These are phyloP conservation scores for Komagataella populi DNA, from an alignment of 805 yeast genomes.

Conservation along the genomic window DNA sequence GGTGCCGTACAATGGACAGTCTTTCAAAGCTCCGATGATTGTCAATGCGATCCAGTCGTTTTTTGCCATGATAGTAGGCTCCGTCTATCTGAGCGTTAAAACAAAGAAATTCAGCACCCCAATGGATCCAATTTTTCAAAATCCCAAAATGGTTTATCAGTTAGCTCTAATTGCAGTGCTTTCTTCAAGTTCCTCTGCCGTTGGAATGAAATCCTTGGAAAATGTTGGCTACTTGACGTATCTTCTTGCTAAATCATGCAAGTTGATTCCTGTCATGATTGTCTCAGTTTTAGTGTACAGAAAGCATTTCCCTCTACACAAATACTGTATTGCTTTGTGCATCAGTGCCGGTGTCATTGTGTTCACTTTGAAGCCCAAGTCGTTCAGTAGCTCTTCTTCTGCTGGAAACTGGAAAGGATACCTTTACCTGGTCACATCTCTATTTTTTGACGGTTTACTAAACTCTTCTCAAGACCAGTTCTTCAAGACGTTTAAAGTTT, in stretches of 20 bases:
- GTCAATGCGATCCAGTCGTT: constrained; percentile 63
- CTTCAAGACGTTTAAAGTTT: constrained; percentile 35
- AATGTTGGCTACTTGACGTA: constrained; percentile 82
- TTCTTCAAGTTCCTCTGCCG: constrained; percentile 71
- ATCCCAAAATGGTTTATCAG: constrained; percentile 15
- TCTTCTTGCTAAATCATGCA: constrained; percentile 84
- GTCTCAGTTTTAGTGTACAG: constrained; percentile 65
- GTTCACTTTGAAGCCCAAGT: constrained; percentile 39
- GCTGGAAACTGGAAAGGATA: constrained; percentile 41
- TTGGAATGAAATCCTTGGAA: constrained; percentile 64
- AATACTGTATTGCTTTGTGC: constrained; percentile 62
- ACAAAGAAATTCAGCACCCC: constrained; percentile 15
- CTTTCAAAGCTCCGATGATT: constrained; percentile 68
- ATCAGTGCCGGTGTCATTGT: constrained; percentile 76
- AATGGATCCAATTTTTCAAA: constrained; percentile 15
- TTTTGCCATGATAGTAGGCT: constrained; percentile 61
- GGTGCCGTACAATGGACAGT: constrained; percentile 38
- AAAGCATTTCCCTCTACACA: constrained; percentile 57
- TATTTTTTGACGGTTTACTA: constrained; percentile 82
- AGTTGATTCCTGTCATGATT: constrained; percentile 85
- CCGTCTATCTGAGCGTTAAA: constrained; percentile 33
- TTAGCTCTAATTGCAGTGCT: constrained; percentile 50
- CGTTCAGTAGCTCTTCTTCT: constrained; percentile 20
- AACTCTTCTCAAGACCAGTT: constrained; percentile 88
- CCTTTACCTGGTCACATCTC: constrained; percentile 38